Conservation (phyloP, 495 filamentous ascomycete species). For the Tuber brumale region DNA sequence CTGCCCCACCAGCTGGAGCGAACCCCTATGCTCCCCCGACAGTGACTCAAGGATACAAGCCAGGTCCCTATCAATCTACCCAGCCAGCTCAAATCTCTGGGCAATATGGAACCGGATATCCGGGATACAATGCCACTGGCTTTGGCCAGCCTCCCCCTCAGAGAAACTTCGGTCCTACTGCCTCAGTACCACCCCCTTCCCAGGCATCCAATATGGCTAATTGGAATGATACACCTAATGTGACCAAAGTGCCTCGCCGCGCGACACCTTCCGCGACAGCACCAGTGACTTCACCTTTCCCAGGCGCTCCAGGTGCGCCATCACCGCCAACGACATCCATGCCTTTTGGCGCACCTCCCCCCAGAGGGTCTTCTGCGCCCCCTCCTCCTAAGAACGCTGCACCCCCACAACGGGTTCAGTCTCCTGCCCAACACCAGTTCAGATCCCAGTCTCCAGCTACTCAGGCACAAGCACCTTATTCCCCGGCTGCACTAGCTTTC, state of each 20-base stretch:
- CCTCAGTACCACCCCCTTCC: constrained; percentile 60
- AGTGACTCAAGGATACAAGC: constrained; percentile 18
- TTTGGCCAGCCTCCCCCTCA: constrained; percentile 51
- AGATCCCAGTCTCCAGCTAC: constrained; percentile 35
- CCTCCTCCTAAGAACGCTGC: constrained; percentile 54
- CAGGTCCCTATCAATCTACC: constrained; percentile 50
- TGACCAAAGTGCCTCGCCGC: constrained; percentile 57
- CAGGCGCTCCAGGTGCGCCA: constrained; percentile 47
- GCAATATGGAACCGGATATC: constrained; percentile 45
- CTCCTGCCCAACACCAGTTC: constrained; percentile 44
- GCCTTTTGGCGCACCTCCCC: constrained; percentile 45
- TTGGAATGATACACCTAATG: constrained; percentile 95
- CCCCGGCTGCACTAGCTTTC: constrained; percentile 45
- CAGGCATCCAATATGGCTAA: constrained; percentile 62
- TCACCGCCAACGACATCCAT: constrained; percentile 43
- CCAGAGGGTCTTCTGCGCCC: constrained; percentile 46
- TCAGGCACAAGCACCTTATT: constrained; percentile 32
- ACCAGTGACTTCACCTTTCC: constrained; percentile 53
- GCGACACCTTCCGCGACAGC: constrained; percentile 51
- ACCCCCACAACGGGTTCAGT: constrained; percentile 53
- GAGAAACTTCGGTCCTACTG: constrained; percentile 54
- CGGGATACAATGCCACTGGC: constrained; percentile 36
- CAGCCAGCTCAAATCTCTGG: constrained; percentile 44
- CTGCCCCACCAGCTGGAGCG: constrained; percentile 15
- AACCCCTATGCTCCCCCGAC: background rate